A percentile compares a stretch with the other conserved stretches of the same genome.
phyloP scores from a whole-genome alignment of 2,329 filamentous ascomycete species.

The Sporothrix mexicana region DNA sequence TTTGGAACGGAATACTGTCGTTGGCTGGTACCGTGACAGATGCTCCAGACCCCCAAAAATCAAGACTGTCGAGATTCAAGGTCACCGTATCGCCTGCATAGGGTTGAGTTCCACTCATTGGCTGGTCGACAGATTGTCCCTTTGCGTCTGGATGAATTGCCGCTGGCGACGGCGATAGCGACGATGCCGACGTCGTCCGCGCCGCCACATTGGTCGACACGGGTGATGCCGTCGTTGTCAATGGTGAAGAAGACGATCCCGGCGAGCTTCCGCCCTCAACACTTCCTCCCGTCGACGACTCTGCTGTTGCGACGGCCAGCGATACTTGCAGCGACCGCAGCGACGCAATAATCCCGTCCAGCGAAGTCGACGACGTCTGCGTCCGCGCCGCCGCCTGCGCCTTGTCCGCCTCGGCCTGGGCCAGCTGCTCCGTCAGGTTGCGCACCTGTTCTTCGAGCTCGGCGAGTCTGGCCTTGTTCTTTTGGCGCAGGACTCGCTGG shows the following conservation, averaged over 20 bases:
- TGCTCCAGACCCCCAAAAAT: slow-evolving; percentile 18
- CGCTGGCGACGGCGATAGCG: slow-evolving; percentile 16
- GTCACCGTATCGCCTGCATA: background rate
- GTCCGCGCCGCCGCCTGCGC: slow-evolving; percentile 27
- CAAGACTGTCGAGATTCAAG: slow-evolving; percentile 25
- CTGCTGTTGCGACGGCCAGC: slow-evolving; percentile 22
- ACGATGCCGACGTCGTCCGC: slow-evolving; percentile 7
- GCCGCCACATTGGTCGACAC: slow-evolving; percentile 1
- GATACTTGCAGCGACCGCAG: slow-evolving; percentile 32
- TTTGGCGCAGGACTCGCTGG: slow-evolving; percentile 34
- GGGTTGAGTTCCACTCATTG: slow-evolving; percentile 8
- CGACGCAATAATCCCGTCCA: slow-evolving; percentile 29
- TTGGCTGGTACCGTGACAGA: slow-evolving; percentile 19
- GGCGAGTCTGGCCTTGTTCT: slow-evolving; percentile 35
- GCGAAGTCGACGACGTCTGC: slow-evolving; percentile 29
- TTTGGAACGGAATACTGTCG: background rate
- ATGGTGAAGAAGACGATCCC: slow-evolving; percentile 22
- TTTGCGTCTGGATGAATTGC: background rate
- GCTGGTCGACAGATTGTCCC: slow-evolving; percentile 3
- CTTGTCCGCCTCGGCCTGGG: slow-evolving; percentile 31
- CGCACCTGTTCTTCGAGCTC: slow-evolving; percentile 34
- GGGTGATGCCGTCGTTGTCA: background rate
- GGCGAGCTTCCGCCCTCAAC: slow-evolving; percentile 15
- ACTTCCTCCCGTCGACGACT: background rate
- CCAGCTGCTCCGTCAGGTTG: slow-evolving; percentile 28